Percentiles rank a stretch among this genome's conserved stretches.
Evolutionary conservation across 2,329 filamentous ascomycete species (phyloP).

Genomic region (Alternaria sp.): DNA sequence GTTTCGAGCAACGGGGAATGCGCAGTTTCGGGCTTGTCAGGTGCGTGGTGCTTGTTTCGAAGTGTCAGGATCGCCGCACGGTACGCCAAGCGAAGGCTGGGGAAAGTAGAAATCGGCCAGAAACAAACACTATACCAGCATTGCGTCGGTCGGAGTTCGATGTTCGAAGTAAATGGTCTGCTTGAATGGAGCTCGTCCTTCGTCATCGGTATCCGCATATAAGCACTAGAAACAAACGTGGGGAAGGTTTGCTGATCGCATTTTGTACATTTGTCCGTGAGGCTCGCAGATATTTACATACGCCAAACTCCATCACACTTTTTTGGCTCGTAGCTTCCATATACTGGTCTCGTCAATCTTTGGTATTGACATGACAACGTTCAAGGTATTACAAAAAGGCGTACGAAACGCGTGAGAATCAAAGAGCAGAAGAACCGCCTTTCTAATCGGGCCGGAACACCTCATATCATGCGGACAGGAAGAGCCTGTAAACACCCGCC

Average conservation of each 20-base stretch:
- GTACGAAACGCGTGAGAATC: background rate
- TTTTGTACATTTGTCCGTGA: background rate
- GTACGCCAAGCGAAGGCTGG: background rate
- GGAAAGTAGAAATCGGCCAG: background rate
- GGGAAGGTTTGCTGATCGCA: background rate
- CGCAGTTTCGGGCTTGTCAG: background rate
- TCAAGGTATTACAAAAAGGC: slow-evolving; percentile 1
- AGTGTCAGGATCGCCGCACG: background rate
- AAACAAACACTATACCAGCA: background rate
- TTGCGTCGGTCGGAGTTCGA: background rate
- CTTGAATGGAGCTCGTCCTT: background rate
- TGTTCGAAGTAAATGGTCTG: background rate
- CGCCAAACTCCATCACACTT: slow-evolving; percentile 1
- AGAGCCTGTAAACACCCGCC: slow-evolving; percentile 6
- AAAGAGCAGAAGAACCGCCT: background rate
- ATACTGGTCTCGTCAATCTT: background rate
- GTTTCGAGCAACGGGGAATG: background rate
- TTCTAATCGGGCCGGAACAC: slow-evolving; percentile 9
- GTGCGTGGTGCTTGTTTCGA: background rate
- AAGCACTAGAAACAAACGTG: background rate
- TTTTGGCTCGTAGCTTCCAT: background rate
- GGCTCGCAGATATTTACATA: background rate
- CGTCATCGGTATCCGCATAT: background rate
- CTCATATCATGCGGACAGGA: slow-evolving; percentile 7
- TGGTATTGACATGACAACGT: background rate